These are phyloP conservation scores for Rusavskia elegans DNA, from an alignment of 495 filamentous ascomycete genomes.

Conservation along the genomic window DNA sequence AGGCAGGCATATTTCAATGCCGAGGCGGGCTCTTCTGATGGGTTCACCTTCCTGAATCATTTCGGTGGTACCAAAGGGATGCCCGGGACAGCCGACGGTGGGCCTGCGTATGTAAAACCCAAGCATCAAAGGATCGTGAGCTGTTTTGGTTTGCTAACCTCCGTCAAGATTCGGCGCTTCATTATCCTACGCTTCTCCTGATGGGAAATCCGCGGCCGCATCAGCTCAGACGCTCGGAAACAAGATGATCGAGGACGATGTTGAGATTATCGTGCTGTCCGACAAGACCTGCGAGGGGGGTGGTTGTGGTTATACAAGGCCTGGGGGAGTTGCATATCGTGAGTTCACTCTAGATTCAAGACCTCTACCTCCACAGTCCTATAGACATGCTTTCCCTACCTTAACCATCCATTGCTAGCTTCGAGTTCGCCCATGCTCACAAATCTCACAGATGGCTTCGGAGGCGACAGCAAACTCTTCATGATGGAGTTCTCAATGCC, in stretches of 20 bases:
- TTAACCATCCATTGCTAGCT: no score
- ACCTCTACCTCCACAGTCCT: no score
- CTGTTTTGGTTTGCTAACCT: no score
- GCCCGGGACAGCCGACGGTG: constrained; percentile 12
- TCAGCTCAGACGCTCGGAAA: constrained; percentile 34
- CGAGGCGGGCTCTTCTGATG: constrained; percentile 26
- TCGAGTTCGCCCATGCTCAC: background rate
- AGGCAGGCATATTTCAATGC: constrained; percentile 43
- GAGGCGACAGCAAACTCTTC: constrained; percentile 44
- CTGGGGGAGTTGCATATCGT: constrained; percentile 45
- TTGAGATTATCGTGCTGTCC: constrained; percentile 47
- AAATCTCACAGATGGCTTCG: constrained; percentile 43
- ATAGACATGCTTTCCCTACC: no score
- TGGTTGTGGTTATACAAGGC: constrained; percentile 40
- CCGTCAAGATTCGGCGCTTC: constrained; percentile 39
- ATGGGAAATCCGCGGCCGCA: constrained; percentile 32
- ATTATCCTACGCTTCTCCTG: constrained; percentile 39
- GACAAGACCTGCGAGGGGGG: constrained; percentile 34
- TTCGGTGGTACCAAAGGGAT: constrained; percentile 21
- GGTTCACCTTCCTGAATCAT: constrained; percentile 52
- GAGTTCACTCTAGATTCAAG: constrained; percentile 13
- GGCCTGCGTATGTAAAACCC: constrained; percentile 9
- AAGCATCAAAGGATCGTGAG: background rate
- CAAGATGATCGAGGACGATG: constrained; percentile 32
- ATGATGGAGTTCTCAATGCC: constrained; percentile 58